Base-by-base conservation (phyloP, 2,329 filamentous ascomycete genomes). In the Claviceps sorghi region DNA sequence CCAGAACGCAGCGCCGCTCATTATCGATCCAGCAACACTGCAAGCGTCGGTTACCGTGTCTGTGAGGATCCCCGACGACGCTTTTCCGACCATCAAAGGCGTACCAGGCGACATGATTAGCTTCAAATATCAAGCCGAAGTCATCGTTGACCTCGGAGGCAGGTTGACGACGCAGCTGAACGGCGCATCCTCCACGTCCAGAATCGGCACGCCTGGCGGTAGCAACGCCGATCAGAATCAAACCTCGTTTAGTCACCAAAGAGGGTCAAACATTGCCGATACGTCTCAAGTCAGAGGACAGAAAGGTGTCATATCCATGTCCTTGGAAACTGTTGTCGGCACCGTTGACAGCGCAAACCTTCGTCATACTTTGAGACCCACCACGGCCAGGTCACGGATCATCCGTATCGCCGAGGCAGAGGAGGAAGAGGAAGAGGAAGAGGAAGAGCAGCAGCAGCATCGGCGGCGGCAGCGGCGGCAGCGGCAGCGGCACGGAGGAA, bases 91-190 rank as follows among this genome's bases (percentile, higher is more conserved):
- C 2, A 97, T 97, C 56, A 82, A 82, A 30, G 84, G 83, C 52
- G 88, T 96, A 0, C 93, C 93, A 0, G 89, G 91, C 3, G 84
- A 87, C 36, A 93, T 97, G 83, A 93, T 98, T 58, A 89, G 84
- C 60, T 97, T 98, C 72, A 88, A 84, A 59, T 97, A 98, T 63
- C 87, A 90, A 58, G 78, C 96, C 21, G 93, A 98, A 66, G 87
- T 96, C 2, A 83, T 97, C 30, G 80, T 96, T 22, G 93, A 98
- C 63, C 75, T 97, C 0, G 90, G 93, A 47, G 91, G 91, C 40
- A 93, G 88, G 64, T 71, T 96, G 42, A 80, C 83, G 1, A 80
- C 80, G n/a, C 81, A 88, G 56, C 67, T 80, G 49, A 84, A 88
- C 60, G 77, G 82, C 43, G 78, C 82, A 19, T 78, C 79, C 70